These are phyloP conservation scores for Elaeis oleifera DNA, from an alignment of 202 grass and related monocot species.

Conservation along the genomic window DNA sequence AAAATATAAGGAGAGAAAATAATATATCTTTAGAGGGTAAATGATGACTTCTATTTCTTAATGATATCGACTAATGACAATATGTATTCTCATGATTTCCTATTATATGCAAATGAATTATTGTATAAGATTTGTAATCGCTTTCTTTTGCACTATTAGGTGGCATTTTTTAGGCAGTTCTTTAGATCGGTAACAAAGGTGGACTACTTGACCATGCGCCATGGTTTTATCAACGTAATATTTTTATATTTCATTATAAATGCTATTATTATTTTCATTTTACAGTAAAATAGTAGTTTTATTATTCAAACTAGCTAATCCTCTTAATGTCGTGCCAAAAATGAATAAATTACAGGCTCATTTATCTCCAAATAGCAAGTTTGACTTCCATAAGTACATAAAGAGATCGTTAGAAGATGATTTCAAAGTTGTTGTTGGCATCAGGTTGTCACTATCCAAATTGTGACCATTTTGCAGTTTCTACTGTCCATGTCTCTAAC, in stretches of 20 bases:
- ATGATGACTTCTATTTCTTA: no score
- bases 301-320: no score
- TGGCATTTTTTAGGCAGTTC: constrained; percentile 59
- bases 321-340: no score
- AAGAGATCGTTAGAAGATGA: constrained; percentile 69
- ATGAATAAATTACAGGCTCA: constrained; percentile 30
- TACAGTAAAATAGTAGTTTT: no score
- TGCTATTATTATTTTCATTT: background rate
- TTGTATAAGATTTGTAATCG: background rate
- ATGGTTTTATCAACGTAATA: constrained; percentile 66
- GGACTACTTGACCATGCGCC: constrained; percentile 59
- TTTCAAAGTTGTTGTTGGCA: constrained; percentile 64
- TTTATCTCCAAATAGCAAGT: constrained; percentile 39
- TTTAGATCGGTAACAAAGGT: constrained; percentile 59
- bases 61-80: no score
- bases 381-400: constrained; percentile 64
- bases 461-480: background rate
- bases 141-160: constrained; percentile 19
- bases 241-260: background rate
- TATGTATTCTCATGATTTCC: background rate
- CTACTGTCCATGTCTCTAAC: background rate
- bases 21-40: no score
- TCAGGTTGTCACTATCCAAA: constrained; percentile 29
- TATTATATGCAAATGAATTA: background rate
- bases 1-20: no score